Evolutionary conservation across 2,329 filamentous ascomycete species (phyloP), one percentile per base, ranked within the genome.

Genomic region (Trichoderma sp.): DNA sequence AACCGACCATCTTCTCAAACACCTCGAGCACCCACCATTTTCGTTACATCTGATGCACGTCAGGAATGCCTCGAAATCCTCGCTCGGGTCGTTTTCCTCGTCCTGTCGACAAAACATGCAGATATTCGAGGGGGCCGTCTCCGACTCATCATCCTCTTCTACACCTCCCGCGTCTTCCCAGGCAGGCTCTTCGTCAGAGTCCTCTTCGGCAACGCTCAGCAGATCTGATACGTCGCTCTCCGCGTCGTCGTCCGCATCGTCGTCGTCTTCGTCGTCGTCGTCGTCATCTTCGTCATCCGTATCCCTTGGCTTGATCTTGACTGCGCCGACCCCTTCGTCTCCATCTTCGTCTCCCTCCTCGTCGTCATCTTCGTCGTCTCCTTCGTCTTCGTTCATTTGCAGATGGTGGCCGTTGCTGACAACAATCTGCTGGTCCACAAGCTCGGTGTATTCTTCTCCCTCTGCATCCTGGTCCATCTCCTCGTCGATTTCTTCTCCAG

Each of bases 71-170:
- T 95, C 92, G 72, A 89, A 95, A 69, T 93, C 91, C 69, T 91
- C 90, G 68, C 85, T 88, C 1, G 91, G 91, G 71, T 94, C 92
- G 68, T 94, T 83, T 63, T 95, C 90, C 78, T 96, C 92, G 69
- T 91, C 88, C 74, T 92, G 84, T 64, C 88, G 88, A 78, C 93
- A 97, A 72, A 94, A 96, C 69, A 92, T 90, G 78, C 76, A 82
- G 61, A 74, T 69, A 52, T 78, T 79, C 60, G 75, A 67, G 17
- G 81, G 80, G 50, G 81, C 83, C 1, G 79, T 79, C 64, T 86
- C 85, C 2, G 81, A 83, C 12, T 83, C 82, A 43, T 88, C 87
- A 12, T 83, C 83, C 21, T 86, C 87, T 65, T 82, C 82, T 39
- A 83, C 84, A 19, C 79, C 83, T 77, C 83, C 82, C 39, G 82